A percentile compares a stretch with the other conserved stretches of the same genome.
These are phyloP conservation scores for Syncephalastrum contaminatum DNA, from an alignment of 371 early-diverging fungal species.

Conservation along the genomic window DNA sequence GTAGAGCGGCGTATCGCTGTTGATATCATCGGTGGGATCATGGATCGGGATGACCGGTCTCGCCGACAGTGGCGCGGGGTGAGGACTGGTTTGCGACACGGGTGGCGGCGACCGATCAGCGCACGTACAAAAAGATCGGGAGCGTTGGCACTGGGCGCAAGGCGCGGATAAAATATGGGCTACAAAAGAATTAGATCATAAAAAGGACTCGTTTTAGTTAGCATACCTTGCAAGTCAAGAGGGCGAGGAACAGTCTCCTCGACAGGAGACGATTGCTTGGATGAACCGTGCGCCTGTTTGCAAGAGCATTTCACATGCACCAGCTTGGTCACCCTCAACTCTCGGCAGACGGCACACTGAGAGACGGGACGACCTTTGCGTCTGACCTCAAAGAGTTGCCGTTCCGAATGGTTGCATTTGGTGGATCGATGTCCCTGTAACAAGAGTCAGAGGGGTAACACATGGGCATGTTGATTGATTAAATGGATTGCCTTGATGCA, in stretches of 20 bases:
- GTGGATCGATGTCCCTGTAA: slow-evolving; percentile 65
- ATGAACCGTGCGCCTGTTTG: slow-evolving; percentile 14
- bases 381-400: slow-evolving; percentile 66
- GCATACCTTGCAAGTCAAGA: not conserved
- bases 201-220: not conserved
- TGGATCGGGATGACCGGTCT: slow-evolving; percentile 40
- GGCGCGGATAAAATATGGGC: slow-evolving; percentile 5
- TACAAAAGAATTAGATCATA: not conserved
- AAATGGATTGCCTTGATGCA: slow-evolving; percentile 41
- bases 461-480: not conserved
- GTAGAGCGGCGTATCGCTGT: slow-evolving; percentile 48
- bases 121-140: slow-evolving; percentile 23
- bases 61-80: not conserved
- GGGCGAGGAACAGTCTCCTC: not conserved
- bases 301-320: slow-evolving; percentile 76
- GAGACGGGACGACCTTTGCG: slow-evolving; percentile 79
- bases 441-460: not conserved
- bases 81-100: too few relatives aligned
- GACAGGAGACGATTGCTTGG: not conserved
- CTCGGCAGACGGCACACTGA: slow-evolving; percentile 73
- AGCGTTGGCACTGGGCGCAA: slow-evolving; percentile 21
- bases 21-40: slow-evolving; percentile 49
- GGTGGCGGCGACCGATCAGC: not conserved
- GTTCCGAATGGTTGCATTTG: slow-evolving; percentile 56
- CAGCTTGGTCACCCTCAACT: slow-evolving; percentile 69